These are phyloP conservation scores for Bryopsis sp. DNA, from an alignment of 139 green algal species.

Conservation along the genomic window DNA sequence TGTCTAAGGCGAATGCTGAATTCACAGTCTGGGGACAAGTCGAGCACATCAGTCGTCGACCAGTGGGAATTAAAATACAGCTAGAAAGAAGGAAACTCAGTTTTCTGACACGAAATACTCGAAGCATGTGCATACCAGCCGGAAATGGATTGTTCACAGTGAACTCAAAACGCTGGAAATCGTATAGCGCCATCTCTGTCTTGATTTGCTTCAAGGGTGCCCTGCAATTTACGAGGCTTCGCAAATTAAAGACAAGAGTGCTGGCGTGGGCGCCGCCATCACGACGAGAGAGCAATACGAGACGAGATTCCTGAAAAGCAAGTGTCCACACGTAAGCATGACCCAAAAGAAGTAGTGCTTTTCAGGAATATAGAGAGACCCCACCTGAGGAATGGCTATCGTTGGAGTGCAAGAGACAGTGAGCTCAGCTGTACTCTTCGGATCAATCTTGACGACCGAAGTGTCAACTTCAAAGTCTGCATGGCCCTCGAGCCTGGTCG, in stretches of 20 bases:
- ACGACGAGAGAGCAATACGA: slow-evolving; percentile 21
- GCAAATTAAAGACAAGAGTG: slow-evolving; percentile 63
- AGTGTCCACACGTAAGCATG: too few species aligned
- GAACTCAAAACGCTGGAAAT: slow-evolving; percentile 54
- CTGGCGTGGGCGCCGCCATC: slow-evolving; percentile 39
- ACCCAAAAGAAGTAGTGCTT: too few species aligned
- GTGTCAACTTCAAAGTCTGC: slow-evolving; percentile 50
- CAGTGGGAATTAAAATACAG: too few species aligned
- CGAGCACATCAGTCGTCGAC: too few species aligned
- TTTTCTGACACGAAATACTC: too few species aligned
- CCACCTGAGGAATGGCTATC: slow-evolving; percentile 34
- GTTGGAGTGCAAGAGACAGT: slow-evolving; percentile 28
- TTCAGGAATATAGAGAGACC: too few species aligned
- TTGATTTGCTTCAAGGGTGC: slow-evolving; percentile 42
- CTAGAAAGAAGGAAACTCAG: too few species aligned
- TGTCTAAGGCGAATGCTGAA: too few species aligned
- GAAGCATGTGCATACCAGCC: too few species aligned
- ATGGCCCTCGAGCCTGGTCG: slow-evolving; percentile 48
- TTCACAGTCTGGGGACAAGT: too few species aligned
- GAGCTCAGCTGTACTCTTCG: slow-evolving; percentile 30
- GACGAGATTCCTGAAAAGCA: neutral
- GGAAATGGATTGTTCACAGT: slow-evolving; percentile 61
- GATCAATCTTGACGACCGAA: slow-evolving; percentile 46
- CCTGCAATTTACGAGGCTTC: slow-evolving; percentile 28
- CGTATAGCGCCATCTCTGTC: slow-evolving; percentile 38